Conservation (phyloP, 345 rosid species). For the Gossypium sturtianum region DNA sequence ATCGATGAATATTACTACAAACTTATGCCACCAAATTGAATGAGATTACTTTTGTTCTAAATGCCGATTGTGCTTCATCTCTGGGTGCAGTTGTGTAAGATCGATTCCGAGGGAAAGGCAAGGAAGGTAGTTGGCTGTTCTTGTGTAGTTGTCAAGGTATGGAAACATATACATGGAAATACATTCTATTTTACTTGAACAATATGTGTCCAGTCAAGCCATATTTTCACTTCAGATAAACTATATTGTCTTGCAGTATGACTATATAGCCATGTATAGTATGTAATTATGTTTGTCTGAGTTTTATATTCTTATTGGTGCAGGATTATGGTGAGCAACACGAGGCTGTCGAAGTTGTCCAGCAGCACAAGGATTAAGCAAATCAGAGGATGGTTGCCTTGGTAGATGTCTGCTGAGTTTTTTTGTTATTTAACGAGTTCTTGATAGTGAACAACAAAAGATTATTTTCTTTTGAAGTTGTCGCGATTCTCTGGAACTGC, state of each 20-base stretch:
- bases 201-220: neutral
- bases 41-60: neutral
- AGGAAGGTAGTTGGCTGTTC: conserved; percentile 84
- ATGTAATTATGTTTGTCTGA: neutral
- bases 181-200: neutral
- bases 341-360: conserved; percentile 1
- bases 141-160: conserved; percentile 72
- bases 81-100: conserved; percentile 60
- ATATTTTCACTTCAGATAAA: neutral
- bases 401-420: neutral
- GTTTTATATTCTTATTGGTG: neutral
- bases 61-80: no score
- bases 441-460: neutral
- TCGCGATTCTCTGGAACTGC: neutral
- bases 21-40: neutral
- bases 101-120: conserved; percentile 78
- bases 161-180: neutral
- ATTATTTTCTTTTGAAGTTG: neutral
- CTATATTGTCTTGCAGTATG: neutral
- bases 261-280: neutral
- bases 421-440: neutral
- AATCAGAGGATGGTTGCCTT: neutral
- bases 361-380: conserved; percentile 6
- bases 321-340: conserved; percentile 12
- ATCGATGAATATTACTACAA: neutral